A percentile compares a stretch with the other conserved stretches of the same genome.
These are phyloP conservation scores for Suillus occidentalis DNA, from an alignment of 768 basidiomycete species.

Conservation along the genomic window DNA sequence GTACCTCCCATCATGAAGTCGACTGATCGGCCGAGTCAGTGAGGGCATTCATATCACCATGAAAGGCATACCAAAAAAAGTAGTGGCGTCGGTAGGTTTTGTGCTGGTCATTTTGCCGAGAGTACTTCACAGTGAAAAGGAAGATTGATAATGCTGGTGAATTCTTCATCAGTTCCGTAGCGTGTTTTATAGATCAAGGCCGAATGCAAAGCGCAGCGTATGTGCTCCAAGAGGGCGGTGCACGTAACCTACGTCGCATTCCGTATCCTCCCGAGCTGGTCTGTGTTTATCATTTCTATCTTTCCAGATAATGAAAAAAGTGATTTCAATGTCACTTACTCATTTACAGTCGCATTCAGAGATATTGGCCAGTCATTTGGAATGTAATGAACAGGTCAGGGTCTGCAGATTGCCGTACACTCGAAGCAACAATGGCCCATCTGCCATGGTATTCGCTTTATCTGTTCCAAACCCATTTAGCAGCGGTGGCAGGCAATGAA, in stretches of 20 bases:
- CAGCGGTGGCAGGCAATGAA: not conserved
- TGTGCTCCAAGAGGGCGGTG: not conserved
- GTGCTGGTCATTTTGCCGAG: not conserved
- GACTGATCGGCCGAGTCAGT: slow-evolving; percentile 22
- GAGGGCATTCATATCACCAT: not conserved
- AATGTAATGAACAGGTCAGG: not conserved
- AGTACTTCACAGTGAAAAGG: not conserved
- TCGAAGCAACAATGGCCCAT: not conserved
- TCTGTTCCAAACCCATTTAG: not conserved
- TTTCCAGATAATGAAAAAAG: not conserved
- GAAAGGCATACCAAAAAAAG: slow-evolving; percentile 20
- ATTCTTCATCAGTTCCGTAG: not conserved
- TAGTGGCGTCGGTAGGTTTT: slow-evolving; percentile 9
- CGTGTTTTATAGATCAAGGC: not conserved
- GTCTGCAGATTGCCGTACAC: not conserved
- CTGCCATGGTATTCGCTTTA: not conserved
- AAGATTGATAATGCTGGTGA: not conserved
- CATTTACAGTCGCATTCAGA: not conserved
- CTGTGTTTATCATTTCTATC: too few species aligned
- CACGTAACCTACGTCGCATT: not conserved
- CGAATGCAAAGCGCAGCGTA: too few species aligned
- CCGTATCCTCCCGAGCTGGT: not conserved
- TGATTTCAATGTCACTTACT: not conserved
- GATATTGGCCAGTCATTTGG: not conserved
- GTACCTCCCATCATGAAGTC: slow-evolving; percentile 40